These are phyloP conservation scores for Cenococcum geophilum DNA, from an alignment of 495 filamentous ascomycete species.

Conservation along the genomic window DNA sequence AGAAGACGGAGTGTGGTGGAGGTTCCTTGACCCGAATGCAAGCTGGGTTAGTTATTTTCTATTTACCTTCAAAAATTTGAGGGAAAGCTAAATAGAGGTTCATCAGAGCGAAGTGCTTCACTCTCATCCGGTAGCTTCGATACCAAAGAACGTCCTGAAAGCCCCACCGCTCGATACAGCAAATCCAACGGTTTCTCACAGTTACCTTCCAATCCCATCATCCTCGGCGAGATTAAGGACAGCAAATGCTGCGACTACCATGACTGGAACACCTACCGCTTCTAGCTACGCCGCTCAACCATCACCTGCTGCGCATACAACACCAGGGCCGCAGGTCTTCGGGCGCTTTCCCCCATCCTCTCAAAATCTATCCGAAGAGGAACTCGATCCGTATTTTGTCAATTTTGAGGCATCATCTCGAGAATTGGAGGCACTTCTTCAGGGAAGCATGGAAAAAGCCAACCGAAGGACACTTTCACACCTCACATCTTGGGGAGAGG, in stretches of 20 bases:
- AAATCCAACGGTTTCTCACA: slow-evolving; percentile 82
- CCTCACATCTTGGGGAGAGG: slow-evolving; percentile 70
- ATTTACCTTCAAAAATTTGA: background rate
- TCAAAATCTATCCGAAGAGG: slow-evolving; percentile 71
- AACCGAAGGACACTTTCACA: slow-evolving; percentile 85
- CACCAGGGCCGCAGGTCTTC: slow-evolving; percentile 59
- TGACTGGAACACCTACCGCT: slow-evolving; percentile 50
- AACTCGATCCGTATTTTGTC: slow-evolving; percentile 91
- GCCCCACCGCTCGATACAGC: slow-evolving; percentile 90
- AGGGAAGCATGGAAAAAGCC: slow-evolving; percentile 90
- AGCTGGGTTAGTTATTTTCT: slow-evolving; percentile 73
- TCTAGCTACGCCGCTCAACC: slow-evolving; percentile 41
- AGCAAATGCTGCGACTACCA: slow-evolving; percentile 39
- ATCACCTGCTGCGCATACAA: slow-evolving; percentile 52
- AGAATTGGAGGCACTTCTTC: slow-evolving; percentile 78
- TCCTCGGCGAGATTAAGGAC: slow-evolving; percentile 77
- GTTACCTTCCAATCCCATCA: slow-evolving; percentile 79
- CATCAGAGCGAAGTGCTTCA: slow-evolving; percentile 80
- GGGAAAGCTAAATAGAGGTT: background rate
- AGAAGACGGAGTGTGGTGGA: slow-evolving; percentile 94
- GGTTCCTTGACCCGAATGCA: slow-evolving; percentile 92
- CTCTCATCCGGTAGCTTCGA: slow-evolving; percentile 79
- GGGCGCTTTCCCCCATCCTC: slow-evolving; percentile 78
- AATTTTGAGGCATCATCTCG: slow-evolving; percentile 82
- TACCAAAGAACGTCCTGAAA: slow-evolving; percentile 89